Evolutionary conservation across 2,329 filamentous ascomycete genomes (phyloP), one percentile per base, ranked within the genome.

Genomic region (Fusarium sulawesiense): DNA sequence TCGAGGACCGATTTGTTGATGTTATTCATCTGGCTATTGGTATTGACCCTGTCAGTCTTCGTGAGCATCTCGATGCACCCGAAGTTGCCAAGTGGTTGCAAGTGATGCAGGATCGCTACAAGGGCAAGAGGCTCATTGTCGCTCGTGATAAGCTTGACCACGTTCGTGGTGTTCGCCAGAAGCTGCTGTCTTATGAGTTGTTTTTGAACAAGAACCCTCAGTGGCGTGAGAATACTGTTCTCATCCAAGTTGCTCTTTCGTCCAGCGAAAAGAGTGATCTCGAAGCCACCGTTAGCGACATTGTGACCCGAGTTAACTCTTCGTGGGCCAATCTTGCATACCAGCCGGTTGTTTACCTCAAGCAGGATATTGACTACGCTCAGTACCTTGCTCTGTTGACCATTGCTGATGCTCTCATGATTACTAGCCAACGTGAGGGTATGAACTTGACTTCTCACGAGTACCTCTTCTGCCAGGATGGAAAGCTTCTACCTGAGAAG

Each of bases 401-500:
- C 5, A 91, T 97, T 55, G 96, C 95, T 3, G 94, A 98, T 81
- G 92, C 92, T 4, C 84, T 98, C 51, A 96, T 98, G 88, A 96
- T 98, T 76, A 97, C 95, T 4, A 97, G 93, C 77, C 89, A 98
- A 74, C 93, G 96, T 55, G 95, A 98, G 79, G 95, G 95, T 68
- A 98, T 98, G 96, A 98, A 98, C 78, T 82, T 98, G 59, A 98
- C 95, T 0, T 94, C 92, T 8, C 96, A 98, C 78, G 95, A 98
- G 78, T 98, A 94, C 76, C 87, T 98, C 34, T 93, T 93, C 72
- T 98, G 94, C 76, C 95, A 98, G 77, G 95, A 98, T 76, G 94
- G 94, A 42, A 88, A 88, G 71, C 85, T 86, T 54, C 82, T 88
- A 66, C 84, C 86, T 4, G 83, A 90, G 60, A 94, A 94, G 82